These are phyloP conservation scores for Zea mays DNA, from an alignment of 176 grass and related monocot species.

Conservation along the genomic window DNA sequence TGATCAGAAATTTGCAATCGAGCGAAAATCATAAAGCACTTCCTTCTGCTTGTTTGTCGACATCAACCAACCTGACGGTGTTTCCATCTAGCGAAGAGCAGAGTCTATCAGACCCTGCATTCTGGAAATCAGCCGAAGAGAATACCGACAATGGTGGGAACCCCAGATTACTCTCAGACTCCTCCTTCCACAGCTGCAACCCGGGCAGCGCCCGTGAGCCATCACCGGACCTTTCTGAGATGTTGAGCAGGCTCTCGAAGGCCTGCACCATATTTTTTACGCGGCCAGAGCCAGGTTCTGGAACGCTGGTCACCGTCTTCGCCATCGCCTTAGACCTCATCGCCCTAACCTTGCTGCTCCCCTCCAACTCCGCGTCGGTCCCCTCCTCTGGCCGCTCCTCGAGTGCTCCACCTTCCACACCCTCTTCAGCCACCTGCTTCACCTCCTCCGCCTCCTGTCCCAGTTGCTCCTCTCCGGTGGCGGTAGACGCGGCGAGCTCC, in stretches of 20 bases:
- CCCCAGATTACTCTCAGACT: constrained; percentile 3
- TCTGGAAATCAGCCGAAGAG: constrained; percentile 55
- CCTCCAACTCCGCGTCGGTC: constrained; percentile 40
- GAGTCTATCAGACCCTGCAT: constrained; percentile 20
- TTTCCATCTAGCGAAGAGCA: constrained; percentile 60
- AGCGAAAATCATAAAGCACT: constrained; percentile 1
- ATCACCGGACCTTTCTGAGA: constrained; percentile 59
- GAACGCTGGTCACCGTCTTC: constrained; percentile 63
- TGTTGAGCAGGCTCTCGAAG: constrained; percentile 81
- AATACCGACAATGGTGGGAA: constrained; percentile 28
- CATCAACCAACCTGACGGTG: constrained; percentile 49
- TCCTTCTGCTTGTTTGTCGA: neutral
- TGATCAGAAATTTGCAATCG: constrained; percentile 28
- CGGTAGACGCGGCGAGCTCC: constrained; percentile 20
- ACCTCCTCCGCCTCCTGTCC: neutral
- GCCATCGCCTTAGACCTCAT: constrained; percentile 62
- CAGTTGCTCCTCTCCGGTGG: neutral
- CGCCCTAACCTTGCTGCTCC: constrained; percentile 65
- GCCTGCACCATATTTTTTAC: constrained; percentile 87
- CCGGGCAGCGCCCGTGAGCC: constrained; percentile 72
- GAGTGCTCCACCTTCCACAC: neutral
- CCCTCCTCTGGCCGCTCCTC: neutral
- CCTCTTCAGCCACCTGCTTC: neutral
- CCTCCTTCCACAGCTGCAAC: constrained; percentile 46
- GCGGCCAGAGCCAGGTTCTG: constrained; percentile 59